Percentiles rank a stretch among this genome's conserved stretches.
phyloP scores from a whole-genome alignment of 306 rosid genomes.

The Prunus davidiana region DNA sequence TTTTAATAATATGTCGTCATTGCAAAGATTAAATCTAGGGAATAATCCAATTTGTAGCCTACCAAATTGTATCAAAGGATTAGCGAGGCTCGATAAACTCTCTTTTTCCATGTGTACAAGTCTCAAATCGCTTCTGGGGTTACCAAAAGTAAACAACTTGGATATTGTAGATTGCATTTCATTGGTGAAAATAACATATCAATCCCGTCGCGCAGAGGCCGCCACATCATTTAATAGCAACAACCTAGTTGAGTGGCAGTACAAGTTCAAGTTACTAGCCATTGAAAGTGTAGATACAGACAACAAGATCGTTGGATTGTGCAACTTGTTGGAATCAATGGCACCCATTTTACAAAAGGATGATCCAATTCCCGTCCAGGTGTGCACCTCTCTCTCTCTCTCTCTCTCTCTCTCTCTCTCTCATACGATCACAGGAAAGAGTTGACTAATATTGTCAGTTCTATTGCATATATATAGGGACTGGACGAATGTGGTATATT shows the following conservation, averaged over 20 bases:
- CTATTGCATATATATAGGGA: neutral
- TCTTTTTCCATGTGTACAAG: too few relatives aligned
- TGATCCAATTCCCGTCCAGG: neutral
- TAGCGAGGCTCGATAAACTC: too few relatives aligned
- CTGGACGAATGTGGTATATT: neutral
- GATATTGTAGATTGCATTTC: fast-evolving
- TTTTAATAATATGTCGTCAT: neutral
- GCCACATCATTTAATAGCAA: neutral
- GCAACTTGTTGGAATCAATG: neutral
- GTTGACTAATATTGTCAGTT: neutral
- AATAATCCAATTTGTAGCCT: too few relatives aligned
- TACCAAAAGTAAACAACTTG: fast-evolving
- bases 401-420: too few relatives aligned
- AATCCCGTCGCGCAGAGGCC: fast-evolving
- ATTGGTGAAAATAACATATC: neutral
- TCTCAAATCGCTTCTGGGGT: neutral
- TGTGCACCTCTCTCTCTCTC: too few relatives aligned
- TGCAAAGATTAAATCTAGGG: neutral
- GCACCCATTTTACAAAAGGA: neutral
- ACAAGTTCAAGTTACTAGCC: neutral
- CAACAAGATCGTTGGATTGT: neutral
- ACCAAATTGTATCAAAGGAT: too few relatives aligned
- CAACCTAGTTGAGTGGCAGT: neutral
- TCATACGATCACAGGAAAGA: neutral
- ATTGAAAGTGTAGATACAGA: neutral